phyloP scores from a whole-genome alignment of 345 rosid species.

The Acer yangbiense region DNA sequence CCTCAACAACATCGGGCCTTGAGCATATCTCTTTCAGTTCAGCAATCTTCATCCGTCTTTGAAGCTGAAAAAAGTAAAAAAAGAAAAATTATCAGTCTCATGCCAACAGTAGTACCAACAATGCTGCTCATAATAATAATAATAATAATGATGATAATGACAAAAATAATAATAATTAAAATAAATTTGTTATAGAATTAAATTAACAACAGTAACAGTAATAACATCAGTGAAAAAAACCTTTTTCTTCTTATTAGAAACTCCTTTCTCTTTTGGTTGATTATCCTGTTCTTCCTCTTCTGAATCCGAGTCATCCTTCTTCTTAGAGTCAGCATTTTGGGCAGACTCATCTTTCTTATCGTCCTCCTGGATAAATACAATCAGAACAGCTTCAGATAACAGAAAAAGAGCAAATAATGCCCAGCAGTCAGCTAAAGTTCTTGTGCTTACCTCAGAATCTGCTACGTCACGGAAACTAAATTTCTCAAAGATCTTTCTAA shows the following conservation, averaged over 20 bases:
- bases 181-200: background rate
- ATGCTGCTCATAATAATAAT: background rate
- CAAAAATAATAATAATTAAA: background rate
- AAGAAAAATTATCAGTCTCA: background rate
- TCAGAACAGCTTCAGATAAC: background rate
- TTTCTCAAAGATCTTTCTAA: conserved; percentile 77
- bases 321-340: conserved; percentile 56
- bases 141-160: background rate
- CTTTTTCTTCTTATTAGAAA: conserved; percentile 91
- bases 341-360: conserved; percentile 65
- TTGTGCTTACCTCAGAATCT: conserved; percentile 59
- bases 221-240: conserved; percentile 29
- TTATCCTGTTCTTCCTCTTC: conserved; percentile 80
- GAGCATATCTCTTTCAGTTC: conserved; percentile 89
- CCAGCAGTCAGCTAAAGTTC: background rate
- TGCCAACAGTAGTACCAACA: conserved; percentile 9
- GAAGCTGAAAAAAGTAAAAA: conserved; percentile 64
- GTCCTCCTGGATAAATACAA: conserved; percentile 51
- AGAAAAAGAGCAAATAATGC: background rate
- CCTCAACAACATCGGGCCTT: conserved; percentile 99
- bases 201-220: background rate
- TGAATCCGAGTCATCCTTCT: conserved; percentile 72
- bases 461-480: conserved; percentile 61
- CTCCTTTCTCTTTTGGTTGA: conserved; percentile 72
- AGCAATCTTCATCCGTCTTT: conserved; percentile 93